Evolutionary conservation across 2,329 filamentous ascomycete species (phyloP), one percentile per base, ranked within the genome.

Genomic region (Colletotrichum magnum): DNA sequence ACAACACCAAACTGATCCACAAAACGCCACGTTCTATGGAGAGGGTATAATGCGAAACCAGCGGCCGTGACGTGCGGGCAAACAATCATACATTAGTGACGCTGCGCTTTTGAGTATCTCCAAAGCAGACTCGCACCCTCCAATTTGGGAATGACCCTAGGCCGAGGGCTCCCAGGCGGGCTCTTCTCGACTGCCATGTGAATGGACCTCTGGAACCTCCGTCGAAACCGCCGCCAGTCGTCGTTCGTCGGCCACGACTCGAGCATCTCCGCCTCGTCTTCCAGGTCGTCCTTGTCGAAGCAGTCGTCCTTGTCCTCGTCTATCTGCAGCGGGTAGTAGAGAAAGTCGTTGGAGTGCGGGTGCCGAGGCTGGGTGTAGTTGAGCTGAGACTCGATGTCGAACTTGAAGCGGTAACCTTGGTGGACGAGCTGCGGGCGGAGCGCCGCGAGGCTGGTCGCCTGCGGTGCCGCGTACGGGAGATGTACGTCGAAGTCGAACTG

Each of bases 381-480:
- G 73, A 84, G 80, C 74, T 82, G 83, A 68, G 79, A 78, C 64
- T 84, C 83, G 60, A 84, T 80, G 74, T 85, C 83, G 70, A 83
- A 84, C 71, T 82, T 83, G 77, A 81, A 84, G 65, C 83, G 80
- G 73, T 84, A 84, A 3, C 81, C 79, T 68, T 84, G 81, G 74
- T 82, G 82, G 15, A 84, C 76, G n/a, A 81, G 75, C 62, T 83
- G 80, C 41, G 81, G 79, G 21, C 76, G 75, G 59, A 77, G 58
- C 53, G 72, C 57, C 69, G 70, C 50, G 16, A 65, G 70, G 45
- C 52, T 70, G 51, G 45, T 59, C 63, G 57, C 41, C 52, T 58
- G 58, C 50, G 63, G 58, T 28, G 54, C 41, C 62, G 53, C 43
- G 71, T 68, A 77, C 32, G 72, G 75, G 58, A 75, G 76, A 7